Base-by-base conservation (phyloP, 345 rosid species). In the Erucastrum elatum region DNA sequence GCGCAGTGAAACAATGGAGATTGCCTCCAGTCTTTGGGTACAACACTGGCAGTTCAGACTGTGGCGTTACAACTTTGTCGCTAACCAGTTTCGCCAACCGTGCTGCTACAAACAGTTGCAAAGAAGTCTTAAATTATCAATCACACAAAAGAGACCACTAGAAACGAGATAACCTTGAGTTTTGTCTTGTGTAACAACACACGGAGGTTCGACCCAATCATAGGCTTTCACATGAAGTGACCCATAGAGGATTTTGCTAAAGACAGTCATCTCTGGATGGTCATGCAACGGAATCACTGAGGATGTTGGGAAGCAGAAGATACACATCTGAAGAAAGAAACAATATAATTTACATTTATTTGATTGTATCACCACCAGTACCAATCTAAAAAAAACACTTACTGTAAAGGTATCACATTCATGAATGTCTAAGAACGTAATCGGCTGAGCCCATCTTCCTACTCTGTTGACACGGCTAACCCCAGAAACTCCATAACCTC, bases 241-340 rank as follows among this genome's bases (percentile, higher is more conserved):
- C 4, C 99, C 98, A 55, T 90, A 95, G 2, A 95, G 96, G 80
- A 93, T 76, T 85, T 91, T 90, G 88, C 98, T 90, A 74, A 95
- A 89, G 30, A 95, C 99, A 12, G 94, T 85, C 99, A 95, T 95
- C 46, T 89, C 89, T 26, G 99, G 99, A 85, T 95, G 99, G 79
- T 95, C 97, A 71, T 95, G 98, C 53, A 93, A 88, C 6, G 98
- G 98, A 82, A 95, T 95, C 75, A 93, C 96, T 5, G 94, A 85
- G 10, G 98, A 93, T 51, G 97, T 90, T 65, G 99, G 98, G 85
- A 95, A 91, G 84, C 96, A 87, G 86, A 93, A 95, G 74, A 95
- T 78, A 75, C 98, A 95, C 88, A 95, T 95, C 99, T 95, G 94
- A 8, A 66, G 49, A 51, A 6, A 51, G 11, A 31, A 58, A 66